Percentiles rank a stretch among this genome's conserved stretches.
Evolutionary conservation across 2,329 filamentous ascomycete species (phyloP).

Genomic region (Coniella lustricola): DNA sequence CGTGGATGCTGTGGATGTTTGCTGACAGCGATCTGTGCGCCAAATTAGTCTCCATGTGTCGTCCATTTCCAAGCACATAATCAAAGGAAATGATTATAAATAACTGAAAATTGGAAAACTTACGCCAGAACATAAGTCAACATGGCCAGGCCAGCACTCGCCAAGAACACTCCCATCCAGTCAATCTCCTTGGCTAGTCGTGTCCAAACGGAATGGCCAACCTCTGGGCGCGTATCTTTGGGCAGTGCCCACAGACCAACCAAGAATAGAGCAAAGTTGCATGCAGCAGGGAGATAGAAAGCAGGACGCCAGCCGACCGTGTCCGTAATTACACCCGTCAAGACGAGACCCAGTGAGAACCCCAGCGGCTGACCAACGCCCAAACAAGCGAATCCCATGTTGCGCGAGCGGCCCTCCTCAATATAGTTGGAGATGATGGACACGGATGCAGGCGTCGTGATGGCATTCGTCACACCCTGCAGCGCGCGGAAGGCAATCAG

Average conservation of each 20-base stretch:
- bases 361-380: conserved; percentile 41
- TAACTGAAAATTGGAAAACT: no score
- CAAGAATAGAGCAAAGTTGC: conserved; percentile 29
- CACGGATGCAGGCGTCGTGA: conserved; percentile 30
- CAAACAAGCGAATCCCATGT: conserved; percentile 35
- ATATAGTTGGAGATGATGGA: conserved; percentile 28
- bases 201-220: conserved; percentile 13
- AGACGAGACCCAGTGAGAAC: conserved; percentile 42
- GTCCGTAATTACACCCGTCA: conserved; percentile 41
- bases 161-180: conserved; percentile 45
- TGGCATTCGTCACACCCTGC: conserved; percentile 31
- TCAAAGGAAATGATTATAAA: not conserved
- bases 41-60: not conserved
- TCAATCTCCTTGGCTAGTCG: conserved; percentile 38
- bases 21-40: conserved; percentile 30
- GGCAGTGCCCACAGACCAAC: conserved; percentile 32
- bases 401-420: conserved; percentile 27
- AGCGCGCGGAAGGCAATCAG: conserved; percentile 32
- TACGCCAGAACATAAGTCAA: conserved; percentile 49
- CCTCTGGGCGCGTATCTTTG: conserved; percentile 20
- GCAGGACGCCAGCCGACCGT: conserved; percentile 40
- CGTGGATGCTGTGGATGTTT: conserved; percentile 32
- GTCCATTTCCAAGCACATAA: not conserved
- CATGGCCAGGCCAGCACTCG: conserved; percentile 38
- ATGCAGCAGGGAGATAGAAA: conserved; percentile 34